A percentile compares a stretch with the other conserved stretches of the same genome.
These are phyloP conservation scores for Tolypocladium tropicale DNA, from an alignment of 2,329 filamentous ascomycete species.

Conservation along the genomic window DNA sequence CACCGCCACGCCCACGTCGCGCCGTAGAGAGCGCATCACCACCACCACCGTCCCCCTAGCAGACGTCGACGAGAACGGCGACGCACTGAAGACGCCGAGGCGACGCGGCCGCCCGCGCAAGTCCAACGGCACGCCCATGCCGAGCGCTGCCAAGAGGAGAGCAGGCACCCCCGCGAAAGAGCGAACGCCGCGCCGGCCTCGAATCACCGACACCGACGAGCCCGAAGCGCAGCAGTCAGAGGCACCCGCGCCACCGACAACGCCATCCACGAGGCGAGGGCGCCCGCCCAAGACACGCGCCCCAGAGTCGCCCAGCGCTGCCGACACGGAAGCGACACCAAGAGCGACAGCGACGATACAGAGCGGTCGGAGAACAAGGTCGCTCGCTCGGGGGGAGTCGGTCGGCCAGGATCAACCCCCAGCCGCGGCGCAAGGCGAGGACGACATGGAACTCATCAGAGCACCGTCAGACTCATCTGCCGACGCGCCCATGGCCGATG, in stretches of 20 bases:
- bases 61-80: constrained; percentile 25
- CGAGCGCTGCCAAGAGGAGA: constrained; percentile 31
- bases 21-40: constrained; percentile 27
- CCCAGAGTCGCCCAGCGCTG: constrained; percentile 15
- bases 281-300: constrained; percentile 17
- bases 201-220: constrained; percentile 16
- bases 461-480: constrained; percentile 4
- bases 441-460: constrained; percentile 17
- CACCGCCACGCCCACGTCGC: constrained; percentile 20
- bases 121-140: constrained; percentile 41
- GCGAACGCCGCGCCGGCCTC: constrained; percentile 23
- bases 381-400: constrained; percentile 15
- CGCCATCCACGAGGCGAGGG: constrained; percentile 18
- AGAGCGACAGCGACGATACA: constrained; percentile 5
- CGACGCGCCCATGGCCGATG: constrained; percentile 2
- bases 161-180: constrained; percentile 31
- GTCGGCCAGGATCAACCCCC: constrained; percentile 11
- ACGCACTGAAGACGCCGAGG: constrained; percentile 26
- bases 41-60: constrained; percentile 43
- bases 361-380: constrained; percentile 11
- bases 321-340: constrained; percentile 9
- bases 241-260: constrained; percentile 16
- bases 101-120: constrained; percentile 36
- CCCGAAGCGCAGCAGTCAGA: constrained; percentile 14
- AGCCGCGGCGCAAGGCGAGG: constrained; percentile 11